Base-by-base conservation (phyloP, 106 monocot genomes). In the Acorus calamus region DNA sequence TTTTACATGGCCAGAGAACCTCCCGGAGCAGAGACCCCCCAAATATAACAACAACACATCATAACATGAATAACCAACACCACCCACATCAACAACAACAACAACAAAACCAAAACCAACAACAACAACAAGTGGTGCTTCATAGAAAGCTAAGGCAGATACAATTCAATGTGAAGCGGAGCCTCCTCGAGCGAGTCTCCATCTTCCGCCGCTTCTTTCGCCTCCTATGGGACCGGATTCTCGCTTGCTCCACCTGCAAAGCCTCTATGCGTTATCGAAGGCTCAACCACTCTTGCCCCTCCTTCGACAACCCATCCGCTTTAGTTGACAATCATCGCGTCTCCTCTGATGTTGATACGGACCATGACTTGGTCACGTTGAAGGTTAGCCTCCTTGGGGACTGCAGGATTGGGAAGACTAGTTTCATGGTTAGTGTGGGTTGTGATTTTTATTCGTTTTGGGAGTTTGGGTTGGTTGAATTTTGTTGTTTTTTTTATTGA, bases 381-480 rank as follows among this genome's bases (percentile, higher is more conserved):
- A 93, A 93, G 74, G 60, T 93, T 47, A 83, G 80, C 77, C 72
- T 93, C 55, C 72, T 93, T 42, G 93, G 93, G 7, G 93, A 93
- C 56, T 78, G 85, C 66, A 78, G 60, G 14, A 80, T 81, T 7
- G 93, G 93, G 5, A 93, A 93, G 71, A 93, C 93, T 2, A 88
- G 83, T 60, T 93, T 93, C 83, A 83, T 93, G 92, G 92, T 92
- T 77, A 13, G 44, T 3, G n/a, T 11, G 2, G 58, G 57, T 12
- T 44, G 62, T 28, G 4, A 5, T 7, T 43, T 44, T 53, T 66
- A n/a, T 42, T 66, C 55, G 7, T 66, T 54, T 11, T 7, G 45
- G 49, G 11, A 47, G 48, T 14, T 47, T 4, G 48, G 5, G 12
- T 14, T 62, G n/a, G 8, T 2, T 3, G 6, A n/a, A 47, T 63